phyloP scores from a whole-genome alignment of 345 rosid genomes.

The Gossypium stocksii region DNA sequence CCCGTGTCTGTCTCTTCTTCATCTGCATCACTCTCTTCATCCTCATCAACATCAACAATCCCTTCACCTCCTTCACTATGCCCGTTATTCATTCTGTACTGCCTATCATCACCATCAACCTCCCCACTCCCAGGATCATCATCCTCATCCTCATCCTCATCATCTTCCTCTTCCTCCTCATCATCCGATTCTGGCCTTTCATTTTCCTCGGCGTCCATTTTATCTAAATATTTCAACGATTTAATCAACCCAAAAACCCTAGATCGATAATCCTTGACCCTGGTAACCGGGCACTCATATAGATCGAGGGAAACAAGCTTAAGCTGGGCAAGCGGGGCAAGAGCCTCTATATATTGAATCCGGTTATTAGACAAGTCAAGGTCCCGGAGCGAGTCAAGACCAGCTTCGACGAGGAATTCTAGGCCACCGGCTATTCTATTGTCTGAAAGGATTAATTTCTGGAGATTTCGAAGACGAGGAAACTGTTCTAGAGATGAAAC shows the following conservation, averaged over 20 bases:
- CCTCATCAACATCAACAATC: constrained; percentile 58
- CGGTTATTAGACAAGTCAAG: constrained; percentile 69
- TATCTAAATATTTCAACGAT: constrained; percentile 75
- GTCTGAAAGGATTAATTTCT: constrained; percentile 61
- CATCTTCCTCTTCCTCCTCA: constrained; percentile 62
- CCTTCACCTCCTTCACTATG: constrained; percentile 46
- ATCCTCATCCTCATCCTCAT: constrained; percentile 55
- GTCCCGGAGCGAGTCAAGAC: constrained; percentile 57
- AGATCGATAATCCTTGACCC: constrained; percentile 66
- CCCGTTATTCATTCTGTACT: constrained; percentile 43
- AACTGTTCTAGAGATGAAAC: constrained; percentile 67
- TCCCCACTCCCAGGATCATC: constrained; percentile 72
- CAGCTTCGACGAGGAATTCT: constrained; percentile 57
- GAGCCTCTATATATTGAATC: constrained; percentile 68
- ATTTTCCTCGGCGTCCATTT: constrained; percentile 72
- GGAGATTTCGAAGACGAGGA: constrained; percentile 47
- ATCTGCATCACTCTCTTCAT: constrained; percentile 65
- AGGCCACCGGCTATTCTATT: constrained; percentile 66
- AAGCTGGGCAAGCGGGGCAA: constrained; percentile 58
- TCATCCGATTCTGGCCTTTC: constrained; percentile 80
- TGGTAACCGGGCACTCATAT: constrained; percentile 78
- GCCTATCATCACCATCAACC: constrained; percentile 56
- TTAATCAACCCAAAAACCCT: constrained; percentile 72
- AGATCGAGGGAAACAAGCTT: constrained; percentile 70
- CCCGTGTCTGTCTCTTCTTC: constrained; percentile 58